phyloP scores from a whole-genome alignment of 257 asterid genomes.

The Solanum dulcamara region DNA sequence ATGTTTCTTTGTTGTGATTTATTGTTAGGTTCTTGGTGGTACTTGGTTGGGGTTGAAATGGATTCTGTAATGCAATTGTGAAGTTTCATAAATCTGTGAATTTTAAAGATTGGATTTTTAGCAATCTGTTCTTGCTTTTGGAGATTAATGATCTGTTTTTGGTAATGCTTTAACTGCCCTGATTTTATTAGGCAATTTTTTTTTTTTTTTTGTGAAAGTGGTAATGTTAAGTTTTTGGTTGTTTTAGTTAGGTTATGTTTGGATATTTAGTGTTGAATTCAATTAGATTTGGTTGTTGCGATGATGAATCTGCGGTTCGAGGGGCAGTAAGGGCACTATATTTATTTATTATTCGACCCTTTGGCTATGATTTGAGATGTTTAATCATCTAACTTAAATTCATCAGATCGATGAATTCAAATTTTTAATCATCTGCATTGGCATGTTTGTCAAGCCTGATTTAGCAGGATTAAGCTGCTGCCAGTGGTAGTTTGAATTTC shows the following conservation, averaged over 20 bases:
- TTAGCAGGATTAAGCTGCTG: neutral
- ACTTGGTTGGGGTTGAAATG: neutral
- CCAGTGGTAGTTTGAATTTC: neutral
- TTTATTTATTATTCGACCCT: neutral
- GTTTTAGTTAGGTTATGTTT: neutral
- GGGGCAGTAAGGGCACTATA: neutral
- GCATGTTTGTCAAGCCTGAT: neutral
- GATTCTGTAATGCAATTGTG: neutral
- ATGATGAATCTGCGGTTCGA: neutral
- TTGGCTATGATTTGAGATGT: neutral
- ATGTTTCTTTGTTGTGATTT: neutral
- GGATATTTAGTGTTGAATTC: neutral
- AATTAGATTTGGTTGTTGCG: neutral
- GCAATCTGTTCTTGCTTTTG: neutral
- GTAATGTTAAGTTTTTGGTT: too few relatives aligned
- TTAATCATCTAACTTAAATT: neutral
- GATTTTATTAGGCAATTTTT: neutral
- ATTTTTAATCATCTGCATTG: neutral
- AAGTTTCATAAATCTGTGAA: neutral
- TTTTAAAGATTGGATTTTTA: neutral
- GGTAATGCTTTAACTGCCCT: neutral
- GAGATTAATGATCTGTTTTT: neutral
- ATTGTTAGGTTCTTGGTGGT: neutral
- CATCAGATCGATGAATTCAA: neutral
- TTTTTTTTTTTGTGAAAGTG: neutral